A percentile compares a stretch with the other conserved stretches of the same genome.
These are phyloP conservation scores for Diplodia seriata DNA, from an alignment of 2,329 filamentous ascomycete genomes.

Conservation along the genomic window DNA sequence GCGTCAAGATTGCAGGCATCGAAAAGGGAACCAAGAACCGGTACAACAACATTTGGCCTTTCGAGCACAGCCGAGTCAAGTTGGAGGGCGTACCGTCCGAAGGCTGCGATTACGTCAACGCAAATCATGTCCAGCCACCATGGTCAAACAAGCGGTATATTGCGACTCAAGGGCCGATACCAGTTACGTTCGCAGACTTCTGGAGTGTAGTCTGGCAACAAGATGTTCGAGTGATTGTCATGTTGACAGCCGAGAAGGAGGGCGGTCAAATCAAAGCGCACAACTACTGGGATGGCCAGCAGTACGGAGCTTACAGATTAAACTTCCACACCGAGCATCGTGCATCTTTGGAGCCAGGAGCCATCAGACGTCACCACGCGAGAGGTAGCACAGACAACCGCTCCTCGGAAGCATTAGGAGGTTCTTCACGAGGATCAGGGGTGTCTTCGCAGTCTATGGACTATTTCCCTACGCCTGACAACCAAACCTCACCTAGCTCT, in stretches of 20 bases:
- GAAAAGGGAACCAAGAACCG: slow-evolving; percentile 95
- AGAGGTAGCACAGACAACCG: slow-evolving; percentile 36
- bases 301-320: slow-evolving; percentile 79
- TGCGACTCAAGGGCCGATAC: slow-evolving; percentile 91
- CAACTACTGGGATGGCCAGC: slow-evolving; percentile 83
- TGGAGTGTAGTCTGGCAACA: slow-evolving; percentile 99
- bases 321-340: slow-evolving; percentile 81
- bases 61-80: slow-evolving; percentile 89
- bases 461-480: slow-evolving; percentile 30
- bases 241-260: slow-evolving; percentile 93
- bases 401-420: slow-evolving; percentile 39
- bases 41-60: slow-evolving; percentile 97
- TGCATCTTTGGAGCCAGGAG: slow-evolving; percentile 72
- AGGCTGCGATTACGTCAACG: slow-evolving; percentile 93
- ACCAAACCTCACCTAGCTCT: slow-evolving; percentile 40
- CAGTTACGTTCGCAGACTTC: slow-evolving; percentile 93
- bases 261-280: slow-evolving; percentile 95
- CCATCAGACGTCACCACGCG: slow-evolving; percentile 55
- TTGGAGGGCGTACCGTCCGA: slow-evolving; percentile 71
- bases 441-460: slow-evolving; percentile 35
- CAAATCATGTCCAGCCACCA: slow-evolving; percentile 80
- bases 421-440: slow-evolving; percentile 34
- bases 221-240: slow-evolving; percentile 91
- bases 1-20: slow-evolving; percentile 83
- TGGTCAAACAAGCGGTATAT: slow-evolving; percentile 93